Evolutionary conservation across 805 yeast genomes (phyloP).

Genomic region (Blastobotrys peoriensis): DNA sequence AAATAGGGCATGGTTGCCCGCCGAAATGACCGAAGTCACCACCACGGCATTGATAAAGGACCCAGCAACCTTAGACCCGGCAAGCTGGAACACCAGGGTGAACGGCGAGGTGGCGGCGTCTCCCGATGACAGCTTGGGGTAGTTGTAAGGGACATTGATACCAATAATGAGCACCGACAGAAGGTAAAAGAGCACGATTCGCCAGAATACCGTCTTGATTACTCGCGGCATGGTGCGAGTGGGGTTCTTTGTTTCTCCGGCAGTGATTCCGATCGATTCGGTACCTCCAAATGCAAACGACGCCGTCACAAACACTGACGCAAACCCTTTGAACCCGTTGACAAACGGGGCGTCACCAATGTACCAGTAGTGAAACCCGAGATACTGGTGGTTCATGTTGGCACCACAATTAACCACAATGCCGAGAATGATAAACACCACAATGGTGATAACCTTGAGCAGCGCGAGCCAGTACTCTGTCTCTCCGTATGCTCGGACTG

Average conservation of each 20-base stretch:
- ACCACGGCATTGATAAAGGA: conserved; percentile 56
- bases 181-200: conserved; percentile 49
- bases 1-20: conserved; percentile 61
- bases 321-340: conserved; percentile 36
- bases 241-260: conserved; percentile 59
- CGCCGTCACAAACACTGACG: conserved; percentile 50
- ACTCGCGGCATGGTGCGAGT: conserved; percentile 52
- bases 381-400: conserved; percentile 42
- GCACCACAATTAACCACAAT: conserved; percentile 54
- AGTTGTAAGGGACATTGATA: conserved; percentile 52
- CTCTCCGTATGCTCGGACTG: conserved; percentile 50
- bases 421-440: conserved; percentile 56
- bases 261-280: conserved; percentile 52
- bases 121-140: conserved; percentile 36
- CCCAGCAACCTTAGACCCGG: conserved; percentile 40
- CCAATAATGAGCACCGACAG: conserved; percentile 53
- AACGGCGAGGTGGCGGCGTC: conserved; percentile 43
- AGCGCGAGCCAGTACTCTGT: conserved; percentile 65
- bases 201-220: conserved; percentile 48
- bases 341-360: conserved; percentile 41
- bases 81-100: conserved; percentile 38
- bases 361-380: conserved; percentile 54
- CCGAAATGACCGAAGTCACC: conserved; percentile 54
- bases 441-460: conserved; percentile 57
- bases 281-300: conserved; percentile 55